Conservation (phyloP, 1,284 basidiomycete genomes). For the Sporisorium exsertum region DNA sequence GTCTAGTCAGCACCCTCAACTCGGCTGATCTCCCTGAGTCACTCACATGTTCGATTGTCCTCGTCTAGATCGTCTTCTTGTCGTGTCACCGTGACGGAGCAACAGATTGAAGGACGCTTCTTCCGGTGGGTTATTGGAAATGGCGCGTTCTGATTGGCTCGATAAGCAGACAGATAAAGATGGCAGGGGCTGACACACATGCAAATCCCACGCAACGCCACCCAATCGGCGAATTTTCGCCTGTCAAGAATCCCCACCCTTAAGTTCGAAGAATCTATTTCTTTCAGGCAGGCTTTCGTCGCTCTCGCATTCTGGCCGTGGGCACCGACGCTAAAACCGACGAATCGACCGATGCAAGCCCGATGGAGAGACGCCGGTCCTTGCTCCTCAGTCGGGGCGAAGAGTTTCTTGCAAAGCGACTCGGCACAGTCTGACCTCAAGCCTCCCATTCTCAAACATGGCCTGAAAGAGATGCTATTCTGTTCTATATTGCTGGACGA, state of each 20-base stretch:
- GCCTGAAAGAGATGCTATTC: not conserved
- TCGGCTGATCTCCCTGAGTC: not conserved
- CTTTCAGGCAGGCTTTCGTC: not conserved
- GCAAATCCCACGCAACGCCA: not conserved
- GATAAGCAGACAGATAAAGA: conserved; percentile 20
- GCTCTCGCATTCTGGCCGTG: not conserved
- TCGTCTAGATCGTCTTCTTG: not conserved
- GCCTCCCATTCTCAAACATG: not conserved
- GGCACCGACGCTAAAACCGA: not conserved
- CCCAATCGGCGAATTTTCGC: conserved; percentile 5
- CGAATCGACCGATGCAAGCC: not conserved
- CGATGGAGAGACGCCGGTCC: not conserved
- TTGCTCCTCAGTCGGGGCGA: not conserved
- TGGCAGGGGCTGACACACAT: not conserved
- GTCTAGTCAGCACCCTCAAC: too few species aligned
- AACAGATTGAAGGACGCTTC: not conserved
- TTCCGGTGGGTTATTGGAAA: conserved; percentile 9
- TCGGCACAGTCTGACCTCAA: not conserved
- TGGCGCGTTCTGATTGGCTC: conserved; percentile 25
- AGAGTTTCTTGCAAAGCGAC: not conserved
- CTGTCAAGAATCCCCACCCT: not conserved
- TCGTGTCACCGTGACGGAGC: not conserved
- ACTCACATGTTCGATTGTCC: not conserved
- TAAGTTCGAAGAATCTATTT: not conserved
- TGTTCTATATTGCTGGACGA: conserved; percentile 1